These are phyloP conservation scores for Penicillium dipodomyicola DNA, from an alignment of 495 filamentous ascomycete species.

Conservation along the genomic window DNA sequence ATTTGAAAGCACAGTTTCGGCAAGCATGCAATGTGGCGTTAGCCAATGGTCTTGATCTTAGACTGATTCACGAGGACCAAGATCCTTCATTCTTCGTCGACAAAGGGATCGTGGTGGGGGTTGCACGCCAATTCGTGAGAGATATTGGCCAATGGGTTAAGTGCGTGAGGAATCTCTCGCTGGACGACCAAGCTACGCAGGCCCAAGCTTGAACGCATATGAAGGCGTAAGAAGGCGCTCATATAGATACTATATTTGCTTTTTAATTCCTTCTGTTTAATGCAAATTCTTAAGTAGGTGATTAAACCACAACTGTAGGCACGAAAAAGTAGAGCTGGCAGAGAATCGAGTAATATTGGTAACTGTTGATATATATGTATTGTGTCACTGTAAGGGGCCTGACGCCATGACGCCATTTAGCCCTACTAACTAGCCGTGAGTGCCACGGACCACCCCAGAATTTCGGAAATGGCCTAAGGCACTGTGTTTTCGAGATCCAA, in stretches of 20 bases:
- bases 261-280: not conserved
- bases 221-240: too few relatives aligned
- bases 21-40: slow-evolving; percentile 23
- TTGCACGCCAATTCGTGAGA: slow-evolving; percentile 23
- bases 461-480: slow-evolving; percentile 2
- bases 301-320: not conserved
- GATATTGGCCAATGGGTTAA: slow-evolving; percentile 16
- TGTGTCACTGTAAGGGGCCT: too few relatives aligned
- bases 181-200: slow-evolving; percentile 3
- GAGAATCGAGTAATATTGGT: too few relatives aligned
- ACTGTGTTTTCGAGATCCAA: slow-evolving; percentile 4
- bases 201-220: not conserved
- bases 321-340: not conserved
- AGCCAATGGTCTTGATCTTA: slow-evolving; percentile 27
- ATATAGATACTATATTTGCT: not conserved
- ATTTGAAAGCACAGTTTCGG: slow-evolving; percentile 19
- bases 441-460: not conserved
- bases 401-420: too few relatives aligned
- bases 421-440: too few relatives aligned
- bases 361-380: too few relatives aligned
- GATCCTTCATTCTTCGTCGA: slow-evolving; percentile 29
- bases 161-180: not conserved
- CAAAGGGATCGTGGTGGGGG: slow-evolving; percentile 25
- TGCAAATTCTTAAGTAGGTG: not conserved
- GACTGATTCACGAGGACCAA: slow-evolving; percentile 26